Evolutionary conservation across 2,329 filamentous ascomycete genomes (phyloP).

Genomic region (Furcasterigmium furcatum): DNA sequence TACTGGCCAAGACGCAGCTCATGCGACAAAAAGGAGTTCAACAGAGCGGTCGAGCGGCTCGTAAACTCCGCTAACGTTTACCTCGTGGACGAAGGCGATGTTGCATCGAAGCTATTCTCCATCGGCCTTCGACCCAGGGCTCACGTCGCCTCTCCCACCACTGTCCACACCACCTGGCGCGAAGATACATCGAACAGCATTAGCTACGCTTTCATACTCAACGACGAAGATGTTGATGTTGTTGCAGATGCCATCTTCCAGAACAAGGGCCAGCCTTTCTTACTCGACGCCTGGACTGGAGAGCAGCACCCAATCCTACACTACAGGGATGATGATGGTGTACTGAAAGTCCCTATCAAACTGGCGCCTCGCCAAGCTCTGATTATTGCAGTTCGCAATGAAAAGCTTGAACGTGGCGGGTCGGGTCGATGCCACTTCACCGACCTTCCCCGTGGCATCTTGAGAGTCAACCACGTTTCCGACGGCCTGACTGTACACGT

Average conservation of each 20-base stretch:
- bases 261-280: neutral
- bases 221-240: neutral
- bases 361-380: conserved; percentile 6
- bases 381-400: conserved; percentile 1
- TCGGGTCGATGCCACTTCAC: neutral
- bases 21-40: neutral
- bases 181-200: neutral
- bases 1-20: neutral
- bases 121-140: conserved; percentile 4
- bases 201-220: conserved; percentile 5
- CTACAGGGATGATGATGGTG: neutral
- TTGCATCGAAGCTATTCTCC: neutral
- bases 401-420: too few species aligned
- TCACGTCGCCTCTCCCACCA: neutral
- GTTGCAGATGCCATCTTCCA: neutral
- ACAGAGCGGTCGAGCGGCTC: neutral
- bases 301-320: neutral
- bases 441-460: neutral
- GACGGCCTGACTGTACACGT: neutral
- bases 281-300: conserved; percentile 7
- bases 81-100: neutral
- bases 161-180: conserved; percentile 8
- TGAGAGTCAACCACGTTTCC: neutral
- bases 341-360: neutral
- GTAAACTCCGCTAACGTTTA: neutral